Conservation (phyloP, 208 protist species). For the Acanthamoeba healyi region DNA sequence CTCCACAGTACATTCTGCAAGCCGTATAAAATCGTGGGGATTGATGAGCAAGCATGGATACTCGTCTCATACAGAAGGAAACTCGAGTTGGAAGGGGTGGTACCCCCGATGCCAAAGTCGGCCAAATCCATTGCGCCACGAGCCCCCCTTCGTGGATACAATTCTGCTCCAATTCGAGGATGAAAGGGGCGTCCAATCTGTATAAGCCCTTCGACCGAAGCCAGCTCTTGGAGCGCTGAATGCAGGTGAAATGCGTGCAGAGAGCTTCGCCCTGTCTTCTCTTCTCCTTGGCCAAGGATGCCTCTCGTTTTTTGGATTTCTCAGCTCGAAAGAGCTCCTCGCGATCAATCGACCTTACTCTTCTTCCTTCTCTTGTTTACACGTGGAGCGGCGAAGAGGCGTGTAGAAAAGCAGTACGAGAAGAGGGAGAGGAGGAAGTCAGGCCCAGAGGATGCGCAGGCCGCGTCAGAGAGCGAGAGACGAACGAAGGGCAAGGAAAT, state of each 20-base stretch:
- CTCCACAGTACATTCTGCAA: slow-evolving; percentile 58
- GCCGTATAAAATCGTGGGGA: background rate
- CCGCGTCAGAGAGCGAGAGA: slow-evolving; percentile 14
- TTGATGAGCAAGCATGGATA: background rate
- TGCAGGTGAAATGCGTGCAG: background rate
- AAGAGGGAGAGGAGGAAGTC: background rate
- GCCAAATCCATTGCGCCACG: background rate
- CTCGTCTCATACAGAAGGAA: too few species aligned
- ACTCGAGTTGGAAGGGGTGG: background rate
- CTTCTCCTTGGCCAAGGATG: background rate
- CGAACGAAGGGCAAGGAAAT: background rate
- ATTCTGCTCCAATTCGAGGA: background rate
- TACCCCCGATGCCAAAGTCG: background rate
- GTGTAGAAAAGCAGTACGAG: background rate
- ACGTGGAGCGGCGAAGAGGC: too few species aligned
- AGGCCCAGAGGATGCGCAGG: background rate
- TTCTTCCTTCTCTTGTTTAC: too few species aligned
- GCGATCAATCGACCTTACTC: too few species aligned
- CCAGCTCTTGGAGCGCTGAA: background rate
- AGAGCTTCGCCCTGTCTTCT: background rate
- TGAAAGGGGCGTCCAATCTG: too few species aligned
- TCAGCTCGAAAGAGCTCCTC: too few species aligned
- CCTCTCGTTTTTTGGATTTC: too few species aligned
- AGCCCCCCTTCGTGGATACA: background rate
- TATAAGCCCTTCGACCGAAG: background rate